Evolutionary conservation across 2,329 filamentous ascomycete species (phyloP), one percentile per base, ranked within the genome.

Genomic region (Phyllachora maydis): DNA sequence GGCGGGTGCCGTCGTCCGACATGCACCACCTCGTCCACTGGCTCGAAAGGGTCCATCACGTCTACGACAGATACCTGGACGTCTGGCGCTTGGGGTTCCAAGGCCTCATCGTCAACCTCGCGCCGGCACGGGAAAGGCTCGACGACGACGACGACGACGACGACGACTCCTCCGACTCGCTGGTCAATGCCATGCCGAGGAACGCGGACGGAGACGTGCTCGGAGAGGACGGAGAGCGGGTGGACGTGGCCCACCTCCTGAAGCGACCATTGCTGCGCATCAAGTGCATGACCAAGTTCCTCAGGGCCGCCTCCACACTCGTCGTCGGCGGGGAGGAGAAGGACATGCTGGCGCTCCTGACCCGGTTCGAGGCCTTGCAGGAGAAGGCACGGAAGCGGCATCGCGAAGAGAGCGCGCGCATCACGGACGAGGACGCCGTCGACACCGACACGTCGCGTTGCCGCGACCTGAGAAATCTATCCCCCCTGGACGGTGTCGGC

Each of bases 1-100:
- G 67, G 38, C 70, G 73, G 25, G 76, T 90, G 10, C 82, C 85
- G 0, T 55, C 76, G 23, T 59, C 70, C 12, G 70, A 88, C 32
- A 52, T 75, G 2, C 64, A 75, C 27, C 61, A 65, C 9, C 59
- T 98, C 24, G 55, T 90, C 7, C 60, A 59, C 19, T 98, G 88
- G 88, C 75, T 83, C 2, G 66, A 81, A 26, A 67, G 65, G 11
- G 71, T 79, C 1, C 66, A 77, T 21, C 68, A 71, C 26, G 63
- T 85, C 7, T 98, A 98, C 42, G 59, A 69, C 30, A 72, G 79
- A 38, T 98, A 95, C 42, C 59, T 95, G 16, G 68, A 69, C 39
- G 71, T 75, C 6, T 98, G 88, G 88, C 65, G 82, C 15, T 60
- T 95, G 22, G 88, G 88, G 1, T 98, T 95, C 45, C 77, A 92